Evolutionary conservation across 78 protist genomes (phyloP).

Genomic region (Protostelium mycophagum): DNA sequence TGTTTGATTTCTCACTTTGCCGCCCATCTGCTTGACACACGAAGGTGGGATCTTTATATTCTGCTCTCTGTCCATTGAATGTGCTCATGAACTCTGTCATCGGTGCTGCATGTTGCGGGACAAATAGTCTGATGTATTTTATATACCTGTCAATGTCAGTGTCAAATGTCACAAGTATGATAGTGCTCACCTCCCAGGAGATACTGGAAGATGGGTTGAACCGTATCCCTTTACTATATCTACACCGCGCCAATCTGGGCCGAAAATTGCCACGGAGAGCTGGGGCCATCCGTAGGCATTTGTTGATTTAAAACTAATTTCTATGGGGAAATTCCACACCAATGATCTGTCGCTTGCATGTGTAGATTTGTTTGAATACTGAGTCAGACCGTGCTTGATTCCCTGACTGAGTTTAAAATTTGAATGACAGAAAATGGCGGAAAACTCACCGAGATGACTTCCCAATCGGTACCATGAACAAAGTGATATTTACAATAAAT

Average conservation of each 20-base stretch:
- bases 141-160: background rate
- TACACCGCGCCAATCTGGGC: background rate
- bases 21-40: background rate
- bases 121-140: background rate
- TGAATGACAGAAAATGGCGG: background rate
- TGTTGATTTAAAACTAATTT: slow-evolving; percentile 10
- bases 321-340: slow-evolving; percentile 40
- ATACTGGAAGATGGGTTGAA: background rate
- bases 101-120: background rate
- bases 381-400: slow-evolving; percentile 38
- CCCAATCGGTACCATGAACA: slow-evolving; percentile 26
- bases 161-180: background rate
- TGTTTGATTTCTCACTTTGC: background rate
- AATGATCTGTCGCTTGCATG: background rate
- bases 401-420: slow-evolving; percentile 1
- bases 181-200: slow-evolving; percentile 13
- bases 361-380: background rate
- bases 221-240: slow-evolving; percentile 18
- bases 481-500: slow-evolving; percentile 18
- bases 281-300: slow-evolving; percentile 47
- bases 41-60: background rate
- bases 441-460: background rate
- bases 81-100: background rate
- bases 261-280: slow-evolving; percentile 3
- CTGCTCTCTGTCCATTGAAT: background rate